These are phyloP conservation scores for Phlebiopsis flavidoalba DNA, from an alignment of 768 basidiomycete genomes.

Conservation along the genomic window DNA sequence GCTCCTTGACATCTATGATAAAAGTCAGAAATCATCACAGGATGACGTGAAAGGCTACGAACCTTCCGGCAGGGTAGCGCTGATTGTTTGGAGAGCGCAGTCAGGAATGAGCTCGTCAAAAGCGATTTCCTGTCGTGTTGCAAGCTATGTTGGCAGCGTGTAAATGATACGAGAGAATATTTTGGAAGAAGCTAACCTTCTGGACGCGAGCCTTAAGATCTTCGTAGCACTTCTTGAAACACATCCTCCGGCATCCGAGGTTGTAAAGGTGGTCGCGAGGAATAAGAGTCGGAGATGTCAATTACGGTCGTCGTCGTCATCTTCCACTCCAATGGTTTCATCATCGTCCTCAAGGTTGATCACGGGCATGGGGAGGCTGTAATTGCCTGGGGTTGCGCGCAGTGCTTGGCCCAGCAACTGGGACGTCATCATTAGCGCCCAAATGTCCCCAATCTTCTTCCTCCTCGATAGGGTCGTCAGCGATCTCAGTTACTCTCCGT, in stretches of 20 bases:
- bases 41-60: neutral
- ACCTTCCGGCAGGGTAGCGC: neutral
- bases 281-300: no score
- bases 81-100: neutral
- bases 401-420: neutral
- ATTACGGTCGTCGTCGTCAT: conserved; percentile 8
- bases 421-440: neutral
- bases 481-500: neutral
- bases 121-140: neutral
- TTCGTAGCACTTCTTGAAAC: neutral
- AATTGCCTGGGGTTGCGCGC: neutral
- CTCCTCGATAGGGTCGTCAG: conserved; percentile 3
- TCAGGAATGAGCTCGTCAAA: neutral
- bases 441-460: neutral
- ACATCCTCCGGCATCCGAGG: neutral
- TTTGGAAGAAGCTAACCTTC: neutral
- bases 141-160: neutral
- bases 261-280: neutral
- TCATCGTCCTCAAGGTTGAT: neutral
- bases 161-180: neutral
- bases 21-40: neutral
- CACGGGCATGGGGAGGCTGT: neutral
- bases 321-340: neutral
- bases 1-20: neutral
- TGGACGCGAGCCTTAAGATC: neutral